A percentile compares a stretch with the other conserved stretches of the same genome.
phyloP scores from a whole-genome alignment of 1,139 yeast species.

The Meyerozyma elateridarum region DNA sequence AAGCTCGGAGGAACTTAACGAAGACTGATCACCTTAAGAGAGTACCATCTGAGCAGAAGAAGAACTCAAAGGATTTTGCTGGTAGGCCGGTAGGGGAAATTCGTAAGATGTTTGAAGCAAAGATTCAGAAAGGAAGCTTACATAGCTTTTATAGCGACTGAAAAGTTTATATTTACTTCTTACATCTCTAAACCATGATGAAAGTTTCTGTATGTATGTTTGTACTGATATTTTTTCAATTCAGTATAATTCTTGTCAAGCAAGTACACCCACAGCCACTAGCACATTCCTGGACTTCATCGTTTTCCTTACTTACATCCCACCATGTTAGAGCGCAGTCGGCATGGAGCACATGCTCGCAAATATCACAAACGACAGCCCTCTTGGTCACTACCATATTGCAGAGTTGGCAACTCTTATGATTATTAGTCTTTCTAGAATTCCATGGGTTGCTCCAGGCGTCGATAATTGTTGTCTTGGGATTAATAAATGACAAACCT shows the following conservation, averaged over 20 bases:
- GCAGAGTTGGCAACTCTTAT: slow-evolving; percentile 60
- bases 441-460: slow-evolving; percentile 31
- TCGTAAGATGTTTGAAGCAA: too few species aligned
- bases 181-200: too few species aligned
- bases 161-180: too few species aligned
- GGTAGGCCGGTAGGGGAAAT: too few species aligned
- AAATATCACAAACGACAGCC: slow-evolving; percentile 62
- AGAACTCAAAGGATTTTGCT: too few species aligned
- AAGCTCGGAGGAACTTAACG: too few species aligned
- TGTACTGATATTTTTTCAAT: not conserved
- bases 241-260: slow-evolving; percentile 19
- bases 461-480: slow-evolving; percentile 22
- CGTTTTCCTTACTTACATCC: slow-evolving; percentile 35
- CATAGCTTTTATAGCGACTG: too few species aligned
- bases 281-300: slow-evolving; percentile 55
- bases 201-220: slow-evolving; percentile 1
- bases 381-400: slow-evolving; percentile 54
- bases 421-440: slow-evolving; percentile 19
- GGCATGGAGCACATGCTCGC: slow-evolving; percentile 78
- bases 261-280: slow-evolving; percentile 90
- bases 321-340: slow-evolving; percentile 84
- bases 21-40: too few species aligned
- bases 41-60: too few species aligned
- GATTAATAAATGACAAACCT: slow-evolving; percentile 19
- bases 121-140: too few species aligned